phyloP scores from a whole-genome alignment of 1,139 yeast species.

The Debaryomyces nepalensis region DNA sequence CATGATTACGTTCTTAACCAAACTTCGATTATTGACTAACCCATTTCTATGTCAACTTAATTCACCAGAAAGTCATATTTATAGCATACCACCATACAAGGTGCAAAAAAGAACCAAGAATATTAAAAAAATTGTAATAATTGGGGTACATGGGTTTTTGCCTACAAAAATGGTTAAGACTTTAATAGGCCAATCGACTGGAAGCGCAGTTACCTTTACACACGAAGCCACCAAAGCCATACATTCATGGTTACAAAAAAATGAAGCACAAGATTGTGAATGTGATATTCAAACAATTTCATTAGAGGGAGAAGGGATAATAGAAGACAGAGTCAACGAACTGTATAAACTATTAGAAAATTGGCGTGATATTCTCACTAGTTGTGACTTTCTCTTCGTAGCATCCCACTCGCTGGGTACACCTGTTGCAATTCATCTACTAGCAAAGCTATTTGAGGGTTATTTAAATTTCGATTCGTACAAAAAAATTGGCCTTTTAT shows the following conservation, averaged over 20 bases:
- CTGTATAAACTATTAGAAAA: conserved; percentile 43
- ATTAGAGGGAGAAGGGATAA: conserved; percentile 57
- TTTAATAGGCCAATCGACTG: conserved; percentile 53
- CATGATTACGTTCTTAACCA: conserved; percentile 44
- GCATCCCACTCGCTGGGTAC: conserved; percentile 53
- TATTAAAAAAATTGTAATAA: conserved; percentile 42
- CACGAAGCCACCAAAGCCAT: conserved; percentile 43
- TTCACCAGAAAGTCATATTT: conserved; percentile 40
- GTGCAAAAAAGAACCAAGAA: conserved; percentile 22
- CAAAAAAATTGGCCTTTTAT: conserved; percentile 44
- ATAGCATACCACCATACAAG: conserved; percentile 24
- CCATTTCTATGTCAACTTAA: conserved; percentile 33
- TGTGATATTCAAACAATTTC: conserved; percentile 50
- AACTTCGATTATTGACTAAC: conserved; percentile 41
- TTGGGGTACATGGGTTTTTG: conserved; percentile 57
- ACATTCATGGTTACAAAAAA: conserved; percentile 41
- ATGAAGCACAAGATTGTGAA: conserved; percentile 22
- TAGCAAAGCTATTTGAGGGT: conserved; percentile 34
- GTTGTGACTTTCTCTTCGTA: conserved; percentile 48
- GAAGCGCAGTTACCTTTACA: conserved; percentile 42
- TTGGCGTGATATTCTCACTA: conserved; percentile 43
- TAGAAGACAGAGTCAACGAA: conserved; percentile 44
- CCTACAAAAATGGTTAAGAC: conserved; percentile 56
- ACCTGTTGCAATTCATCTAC: conserved; percentile 48
- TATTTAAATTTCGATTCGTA: conserved; percentile 11